These are phyloP conservation scores for Vigna reflexopilosa DNA, from an alignment of 306 rosid species.

Conservation along the genomic window DNA sequence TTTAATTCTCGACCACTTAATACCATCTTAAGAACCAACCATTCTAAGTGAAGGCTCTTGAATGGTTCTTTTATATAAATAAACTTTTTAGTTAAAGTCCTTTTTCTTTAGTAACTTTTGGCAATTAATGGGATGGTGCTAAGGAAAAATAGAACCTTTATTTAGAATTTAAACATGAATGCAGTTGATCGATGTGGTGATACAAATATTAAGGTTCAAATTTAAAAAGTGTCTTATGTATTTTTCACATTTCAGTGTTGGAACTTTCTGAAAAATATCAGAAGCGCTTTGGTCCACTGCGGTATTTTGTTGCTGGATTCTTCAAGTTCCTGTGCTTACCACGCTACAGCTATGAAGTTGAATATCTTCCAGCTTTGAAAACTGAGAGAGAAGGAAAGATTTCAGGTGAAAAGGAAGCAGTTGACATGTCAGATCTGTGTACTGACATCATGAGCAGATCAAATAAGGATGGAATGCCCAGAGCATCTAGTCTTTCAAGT, in stretches of 20 bases:
- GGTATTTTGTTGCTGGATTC: slow-evolving; percentile 98
- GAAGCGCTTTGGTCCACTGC: slow-evolving; percentile 94
- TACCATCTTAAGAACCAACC: slow-evolving; percentile 8
- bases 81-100: slow-evolving; percentile 18
- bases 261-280: slow-evolving; percentile 97
- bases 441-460: slow-evolving; percentile 89
- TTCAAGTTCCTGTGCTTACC: slow-evolving; percentile 95
- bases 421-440: slow-evolving; percentile 87
- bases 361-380: slow-evolving; percentile 86
- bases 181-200: slow-evolving; percentile 20
- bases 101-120: slow-evolving; percentile 22
- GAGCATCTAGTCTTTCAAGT: slow-evolving; percentile 99
- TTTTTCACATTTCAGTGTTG: slow-evolving; percentile 69
- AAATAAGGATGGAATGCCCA: slow-evolving; percentile 85
- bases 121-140: slow-evolving; percentile 29
- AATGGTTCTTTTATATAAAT: background rate
- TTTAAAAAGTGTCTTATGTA: slow-evolving; percentile 35
- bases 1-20: background rate
- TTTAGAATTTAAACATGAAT: slow-evolving; percentile 27
- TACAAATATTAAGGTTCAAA: slow-evolving; percentile 10
- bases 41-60: slow-evolving; percentile 8
- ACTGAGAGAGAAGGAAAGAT: slow-evolving; percentile 76
- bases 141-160: slow-evolving; percentile 24
- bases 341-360: slow-evolving; percentile 89
- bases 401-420: slow-evolving; percentile 68